These are phyloP conservation scores for Suillus plorans DNA, from an alignment of 768 basidiomycete genomes.

Conservation along the genomic window DNA sequence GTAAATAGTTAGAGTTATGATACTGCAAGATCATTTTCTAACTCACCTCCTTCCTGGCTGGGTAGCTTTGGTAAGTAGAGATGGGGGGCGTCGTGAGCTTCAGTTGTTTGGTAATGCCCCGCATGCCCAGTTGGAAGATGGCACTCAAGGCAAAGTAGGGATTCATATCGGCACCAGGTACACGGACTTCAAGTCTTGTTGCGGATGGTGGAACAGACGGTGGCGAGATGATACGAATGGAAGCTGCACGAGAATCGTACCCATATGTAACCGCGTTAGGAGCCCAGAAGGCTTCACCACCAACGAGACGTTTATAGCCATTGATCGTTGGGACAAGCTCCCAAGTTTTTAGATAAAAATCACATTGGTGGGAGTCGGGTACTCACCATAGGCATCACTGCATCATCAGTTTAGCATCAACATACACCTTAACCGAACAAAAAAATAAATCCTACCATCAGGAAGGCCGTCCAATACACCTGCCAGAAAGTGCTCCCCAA, in stretches of 20 bases:
- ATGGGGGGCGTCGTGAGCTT: conserved; percentile 72
- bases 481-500: conserved; percentile 92
- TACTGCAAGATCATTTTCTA: conserved; percentile 19
- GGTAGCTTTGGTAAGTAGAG: conserved; percentile 25
- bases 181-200: conserved; percentile 89
- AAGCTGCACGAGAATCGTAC: conserved; percentile 92
- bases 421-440: not conserved
- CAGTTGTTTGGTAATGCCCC: conserved; percentile 82
- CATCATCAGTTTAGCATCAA: conserved; percentile 4
- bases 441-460: conserved; percentile 55
- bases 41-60: conserved; percentile 60
- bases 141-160: conserved; percentile 87
- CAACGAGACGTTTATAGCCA: conserved; percentile 95
- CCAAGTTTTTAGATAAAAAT: not conserved
- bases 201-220: conserved; percentile 80
- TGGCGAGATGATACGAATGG: conserved; percentile 89
- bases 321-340: conserved; percentile 90
- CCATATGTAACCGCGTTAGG: conserved; percentile 93
- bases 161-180: conserved; percentile 98
- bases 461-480: conserved; percentile 87
- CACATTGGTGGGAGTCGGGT: not conserved
- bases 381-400: conserved; percentile 81
- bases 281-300: conserved; percentile 93
- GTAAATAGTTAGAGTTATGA: not conserved
- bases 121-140: conserved; percentile 82